phyloP scores from a whole-genome alignment of 2,329 filamentous ascomycete genomes.

The Polytolypa hystricis region DNA sequence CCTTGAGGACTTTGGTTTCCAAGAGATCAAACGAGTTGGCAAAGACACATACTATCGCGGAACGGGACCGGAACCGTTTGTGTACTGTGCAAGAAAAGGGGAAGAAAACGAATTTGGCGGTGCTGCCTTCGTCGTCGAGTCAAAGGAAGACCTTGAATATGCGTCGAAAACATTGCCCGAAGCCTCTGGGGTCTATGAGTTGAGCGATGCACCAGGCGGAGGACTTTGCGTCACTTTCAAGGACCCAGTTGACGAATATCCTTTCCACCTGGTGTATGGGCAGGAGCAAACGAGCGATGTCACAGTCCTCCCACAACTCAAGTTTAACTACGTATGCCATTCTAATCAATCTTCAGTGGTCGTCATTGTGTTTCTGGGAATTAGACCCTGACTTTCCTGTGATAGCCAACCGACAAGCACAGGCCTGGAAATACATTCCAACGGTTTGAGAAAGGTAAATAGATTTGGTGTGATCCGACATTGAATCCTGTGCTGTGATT shows the following conservation, averaged over 20 bases:
- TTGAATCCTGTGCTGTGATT: too few relatives aligned
- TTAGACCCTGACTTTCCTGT: neutral
- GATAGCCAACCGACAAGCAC: slow-evolving; percentile 15
- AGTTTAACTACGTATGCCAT: slow-evolving; percentile 17
- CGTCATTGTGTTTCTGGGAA: neutral
- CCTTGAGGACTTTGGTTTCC: slow-evolving; percentile 33
- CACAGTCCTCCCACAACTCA: slow-evolving; percentile 14
- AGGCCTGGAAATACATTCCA: slow-evolving; percentile 20
- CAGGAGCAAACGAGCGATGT: slow-evolving; percentile 17
- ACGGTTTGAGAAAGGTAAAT: slow-evolving; percentile 14
- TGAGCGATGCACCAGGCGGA: slow-evolving; percentile 30
- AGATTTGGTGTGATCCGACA: neutral
- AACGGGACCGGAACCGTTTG: slow-evolving; percentile 35
- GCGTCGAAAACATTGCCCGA: slow-evolving; percentile 16
- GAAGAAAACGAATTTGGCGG: slow-evolving; percentile 34
- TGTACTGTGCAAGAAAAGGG: slow-evolving; percentile 33
- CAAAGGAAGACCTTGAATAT: slow-evolving; percentile 32
- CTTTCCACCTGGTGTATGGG: slow-evolving; percentile 31
- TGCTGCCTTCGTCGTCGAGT: slow-evolving; percentile 30
- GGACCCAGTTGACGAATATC: slow-evolving; percentile 30
- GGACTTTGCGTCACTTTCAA: slow-evolving; percentile 26
- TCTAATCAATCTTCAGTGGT: too few relatives aligned
- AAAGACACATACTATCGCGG: slow-evolving; percentile 32
- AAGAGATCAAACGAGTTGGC: slow-evolving; percentile 26
- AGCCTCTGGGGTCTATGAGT: slow-evolving; percentile 21